A percentile compares a stretch with the other conserved stretches of the same genome.
Evolutionary conservation across 129 eudicot genomes (phyloP).

Genomic region (Arctium minus): DNA sequence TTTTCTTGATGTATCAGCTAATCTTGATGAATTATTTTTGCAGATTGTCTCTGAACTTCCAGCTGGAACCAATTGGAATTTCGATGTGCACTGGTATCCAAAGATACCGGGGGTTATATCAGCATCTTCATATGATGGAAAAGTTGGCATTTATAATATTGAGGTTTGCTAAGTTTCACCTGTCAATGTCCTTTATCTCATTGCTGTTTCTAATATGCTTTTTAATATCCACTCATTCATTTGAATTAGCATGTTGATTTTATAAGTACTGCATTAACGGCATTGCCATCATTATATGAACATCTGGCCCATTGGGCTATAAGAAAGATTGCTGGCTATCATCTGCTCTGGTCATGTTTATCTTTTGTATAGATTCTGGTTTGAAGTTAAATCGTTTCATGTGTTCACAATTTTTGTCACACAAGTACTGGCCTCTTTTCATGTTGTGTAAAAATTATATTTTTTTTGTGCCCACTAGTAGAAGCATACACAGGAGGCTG

Average conservation of each 20-base stretch:
- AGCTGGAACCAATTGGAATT: conserved; percentile 90
- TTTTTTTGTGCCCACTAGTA: neutral
- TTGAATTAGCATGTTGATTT: neutral
- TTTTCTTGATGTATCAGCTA: neutral
- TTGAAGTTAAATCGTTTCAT: neutral
- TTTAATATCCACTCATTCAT: neutral
- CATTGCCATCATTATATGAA: neutral
- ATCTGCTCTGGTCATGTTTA: neutral
- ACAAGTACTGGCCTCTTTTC: neutral
- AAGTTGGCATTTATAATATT: conserved; percentile 78
- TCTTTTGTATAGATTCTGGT: conserved; percentile 7
- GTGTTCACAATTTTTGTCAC: neutral
- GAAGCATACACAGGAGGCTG: neutral
- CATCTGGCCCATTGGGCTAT: neutral
- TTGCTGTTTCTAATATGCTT: neutral
- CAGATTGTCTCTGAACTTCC: conserved; percentile 96
- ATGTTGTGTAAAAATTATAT: neutral
- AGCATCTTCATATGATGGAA: conserved; percentile 96
- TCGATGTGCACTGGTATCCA: conserved; percentile 92
- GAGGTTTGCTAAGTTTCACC: conserved; percentile 54
- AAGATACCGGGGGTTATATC: conserved; percentile 91
- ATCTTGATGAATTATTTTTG: conserved; percentile 14
- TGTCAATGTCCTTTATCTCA: neutral
- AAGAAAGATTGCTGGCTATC: neutral
- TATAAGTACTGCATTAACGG: neutral